Base-by-base conservation (phyloP, 2,329 filamentous ascomycete genomes). In the Botryotinia convoluta region DNA sequence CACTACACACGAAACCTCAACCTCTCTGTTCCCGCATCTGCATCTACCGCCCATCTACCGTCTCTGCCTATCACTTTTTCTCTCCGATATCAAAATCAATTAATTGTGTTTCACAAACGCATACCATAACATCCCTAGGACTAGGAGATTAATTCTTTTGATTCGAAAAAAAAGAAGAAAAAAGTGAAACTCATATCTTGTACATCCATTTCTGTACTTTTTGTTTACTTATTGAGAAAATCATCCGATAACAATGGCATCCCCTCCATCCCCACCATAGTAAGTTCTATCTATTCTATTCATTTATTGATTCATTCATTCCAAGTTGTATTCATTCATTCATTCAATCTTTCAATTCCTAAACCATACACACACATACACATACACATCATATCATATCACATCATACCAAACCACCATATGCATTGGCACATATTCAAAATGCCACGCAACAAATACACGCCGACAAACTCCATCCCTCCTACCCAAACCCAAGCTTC, bases 361-460 rank as follows among this genome's bases (percentile, higher is more conserved):
- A 39, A 42, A 32, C 42, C 62, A 54, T 14, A 67, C 16, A 51
- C 26, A n/a, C 20, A 22, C 44, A 51, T 39, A 29, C 45, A 68
- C 64, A 51, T 51, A 32, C 39, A 35, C 32, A 68, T 68, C 64
- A 51, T 0, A 51, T 26, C 48, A 14, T 3, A 51, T 14, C 45
- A 48, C 0, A 26, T 5, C 45, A 26, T 0, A 48, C 4, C 48
- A 51, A n/a, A 14, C 26, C 39, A 10, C 35, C 39, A 35, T 68
- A 68, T 68, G 64, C 64, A 68, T 57, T 68, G 64, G 64, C 45
- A 57, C 64, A 57, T 68, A 3, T 57, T 68, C 26, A 54, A 37
- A 62, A 73, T 73, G 65, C 67, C 72, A 62, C 67, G 65, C 67
- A 73, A 71, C 35, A 71, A 73, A 69, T 64, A 63, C n/a, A 70